Evolutionary conservation across 1,284 basidiomycete genomes (phyloP).

Genomic region (Bjerkandera adusta): DNA sequence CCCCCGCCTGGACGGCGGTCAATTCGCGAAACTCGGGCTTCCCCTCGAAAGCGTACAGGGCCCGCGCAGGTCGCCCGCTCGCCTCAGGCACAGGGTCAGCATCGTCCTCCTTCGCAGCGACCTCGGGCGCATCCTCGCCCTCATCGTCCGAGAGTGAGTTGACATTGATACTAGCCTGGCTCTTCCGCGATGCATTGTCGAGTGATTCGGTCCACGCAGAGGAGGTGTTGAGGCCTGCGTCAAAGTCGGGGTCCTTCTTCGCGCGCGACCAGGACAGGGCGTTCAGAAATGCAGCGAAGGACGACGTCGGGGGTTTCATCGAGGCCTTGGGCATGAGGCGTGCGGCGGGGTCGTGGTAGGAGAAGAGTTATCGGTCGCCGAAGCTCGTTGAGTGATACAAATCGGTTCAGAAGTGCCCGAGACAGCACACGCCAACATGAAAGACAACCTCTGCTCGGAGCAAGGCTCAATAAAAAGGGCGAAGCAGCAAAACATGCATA

Average conservation of each 20-base stretch:
- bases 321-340: constrained; percentile 2
- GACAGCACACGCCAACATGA: too few relatives aligned
- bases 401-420: too few relatives aligned
- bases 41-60: constrained; percentile 71
- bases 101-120: constrained; percentile 29
- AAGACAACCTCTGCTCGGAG: too few relatives aligned
- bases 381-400: too few relatives aligned
- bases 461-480: too few relatives aligned
- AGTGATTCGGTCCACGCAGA: constrained; percentile 69
- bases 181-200: constrained; percentile 36
- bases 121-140: constrained; percentile 32
- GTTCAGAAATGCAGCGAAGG: constrained; percentile 18
- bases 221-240: constrained; percentile 74
- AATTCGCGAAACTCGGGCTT: constrained; percentile 73
- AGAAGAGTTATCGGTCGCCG: too few relatives aligned
- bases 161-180: constrained; percentile 19
- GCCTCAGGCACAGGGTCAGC: constrained; percentile 31
- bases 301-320: constrained; percentile 14
- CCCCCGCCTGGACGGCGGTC: constrained; percentile 53
- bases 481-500: too few relatives aligned
- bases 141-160: constrained; percentile 33
- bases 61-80: constrained; percentile 50
- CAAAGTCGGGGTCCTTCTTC: constrained; percentile 48
- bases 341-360: too few relatives aligned
- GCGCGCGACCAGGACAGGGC: constrained; percentile 14